A percentile compares a stretch with the other conserved stretches of the same genome.
Evolutionary conservation across 73 alveolate genomes (phyloP).

Genomic region (Tetrahymena malaccensis): DNA sequence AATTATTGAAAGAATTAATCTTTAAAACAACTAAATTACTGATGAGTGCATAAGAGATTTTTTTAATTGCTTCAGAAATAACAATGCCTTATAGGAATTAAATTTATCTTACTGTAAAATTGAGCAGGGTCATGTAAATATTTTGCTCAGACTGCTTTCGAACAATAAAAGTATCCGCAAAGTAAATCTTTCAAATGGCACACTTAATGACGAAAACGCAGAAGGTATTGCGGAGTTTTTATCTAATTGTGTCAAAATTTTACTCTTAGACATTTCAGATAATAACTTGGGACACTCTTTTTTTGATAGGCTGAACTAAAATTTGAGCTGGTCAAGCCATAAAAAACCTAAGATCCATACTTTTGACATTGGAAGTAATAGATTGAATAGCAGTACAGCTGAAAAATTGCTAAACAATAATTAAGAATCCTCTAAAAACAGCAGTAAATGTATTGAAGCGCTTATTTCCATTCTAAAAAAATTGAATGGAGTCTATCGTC

Average conservation of each 20-base stretch:
- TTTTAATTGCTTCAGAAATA: not conserved
- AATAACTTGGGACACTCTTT: not conserved
- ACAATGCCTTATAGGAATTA: not conserved
- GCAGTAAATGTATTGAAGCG: not conserved
- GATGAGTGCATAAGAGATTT: not conserved
- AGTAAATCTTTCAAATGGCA: not conserved
- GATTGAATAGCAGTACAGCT: not conserved
- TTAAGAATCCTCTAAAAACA: not conserved
- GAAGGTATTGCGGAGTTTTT: not conserved
- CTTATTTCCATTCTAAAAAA: not conserved
- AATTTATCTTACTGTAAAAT: not conserved
- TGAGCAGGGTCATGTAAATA: not conserved
- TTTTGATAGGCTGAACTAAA: not conserved
- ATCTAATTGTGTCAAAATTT: not conserved
- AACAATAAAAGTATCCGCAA: not conserved
- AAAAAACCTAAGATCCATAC: not conserved
- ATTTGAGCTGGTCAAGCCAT: not conserved
- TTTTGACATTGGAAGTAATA: not conserved
- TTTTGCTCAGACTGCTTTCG: not conserved
- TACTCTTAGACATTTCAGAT: not conserved
- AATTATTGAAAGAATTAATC: not conserved
- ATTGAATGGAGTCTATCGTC: not conserved
- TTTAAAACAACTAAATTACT: not conserved
- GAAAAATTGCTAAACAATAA: not conserved
- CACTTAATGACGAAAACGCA: not conserved